Base-by-base conservation (phyloP, 2,329 filamentous ascomycete genomes). In the Botrytis sinoallii region DNA sequence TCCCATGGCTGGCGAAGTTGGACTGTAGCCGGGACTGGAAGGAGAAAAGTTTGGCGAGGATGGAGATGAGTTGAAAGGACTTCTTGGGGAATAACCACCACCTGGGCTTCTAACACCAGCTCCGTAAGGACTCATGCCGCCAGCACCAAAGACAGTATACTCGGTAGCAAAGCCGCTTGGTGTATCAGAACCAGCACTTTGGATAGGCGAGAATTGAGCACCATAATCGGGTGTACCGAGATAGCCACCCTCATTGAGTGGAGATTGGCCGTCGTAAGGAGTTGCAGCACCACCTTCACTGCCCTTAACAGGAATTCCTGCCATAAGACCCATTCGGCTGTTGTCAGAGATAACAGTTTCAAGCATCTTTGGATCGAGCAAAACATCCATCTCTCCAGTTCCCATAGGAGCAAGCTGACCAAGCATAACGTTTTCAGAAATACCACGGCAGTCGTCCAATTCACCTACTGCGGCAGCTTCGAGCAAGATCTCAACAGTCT, bases 371-470 rank as follows among this genome's bases (percentile, higher is more conserved):
- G 94, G 94, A 81, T 99, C 97, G 77, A 99, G 88, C 78, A 95
- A 90, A 71, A 98, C 91, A 77, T 99, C 94, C 79, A 99, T 95
- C 83, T 97, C 94, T 76, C 96, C 96, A 74, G 97, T 99, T 76
- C 96, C 96, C 88, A 97, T 95, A 44, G 97, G 96, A 8, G 97
- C 96, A 84, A 98, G 89, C 85, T 99, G 96, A 76, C 96, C 96
- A 76, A 99, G 89, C 89, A 99, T 99, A 81, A 99, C 92, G 85
- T 99, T 99, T 85, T 99, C 96, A 25, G 96, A 98, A 69, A 99
- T 95, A 87, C 96, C 96, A 75, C 94, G 93, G 85, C 97, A 99
- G 83, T 99, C 96, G 81, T 99, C 96, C 46, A 99, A 88, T 83
- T 99, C 96, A 82, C 96, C 96, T 69, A 93, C 93, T 25, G 94